Evolutionary conservation across 495 filamentous ascomycete species (phyloP), one percentile per base, ranked within the genome.

Genomic region (Penicillium maclennaniae): DNA sequence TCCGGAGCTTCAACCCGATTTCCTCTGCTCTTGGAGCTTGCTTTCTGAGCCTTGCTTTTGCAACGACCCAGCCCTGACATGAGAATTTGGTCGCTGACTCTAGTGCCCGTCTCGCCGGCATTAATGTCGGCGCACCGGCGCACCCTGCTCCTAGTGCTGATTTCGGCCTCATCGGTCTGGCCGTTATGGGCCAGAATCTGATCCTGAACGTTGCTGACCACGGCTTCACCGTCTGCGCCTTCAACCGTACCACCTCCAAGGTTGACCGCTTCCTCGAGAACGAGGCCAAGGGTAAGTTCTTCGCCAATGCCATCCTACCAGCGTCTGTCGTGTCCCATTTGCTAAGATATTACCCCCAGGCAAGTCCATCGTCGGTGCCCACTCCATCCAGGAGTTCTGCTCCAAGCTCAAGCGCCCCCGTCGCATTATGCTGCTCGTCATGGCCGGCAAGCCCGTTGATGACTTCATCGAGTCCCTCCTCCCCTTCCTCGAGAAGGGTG

Each of bases 101-200:
- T 79, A 92, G 88, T 79, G 87, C 88, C 74, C 89, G 89, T 77
- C 83, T 93, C 66, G 86, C 89, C 76, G 85, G 82, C 79, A 89
- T 92, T 71, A 81, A 85, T 81, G 79, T 89, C 78, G 85, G 87
- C 69, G 78, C 79, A 67, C 71, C 79, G 69, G 80, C 74, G 82
- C 78, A 68, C 58, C 63, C 66, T 66, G 61, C 56, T 64, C 74
- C 73, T 58, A 84, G 81, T 81, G 81, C 78, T 76, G 81, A 98
- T 86, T 91, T 98, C 79, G 93, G 93, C 83, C 91, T 98, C 70
- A 97, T 98, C 76, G 93, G 93, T 87, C 83, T 98, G 81, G 93
- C 95, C 75, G 92, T 98, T 68, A 97, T 98, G 93, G 86, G 86
- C 61, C 83, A 97, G 84, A 98, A 98, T 83, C 79, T 98, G 81